A percentile compares a stretch with the other conserved stretches of the same genome.
Conservation (phyloP, 345 rosid genomes). For the Nephelium lappaceum region DNA sequence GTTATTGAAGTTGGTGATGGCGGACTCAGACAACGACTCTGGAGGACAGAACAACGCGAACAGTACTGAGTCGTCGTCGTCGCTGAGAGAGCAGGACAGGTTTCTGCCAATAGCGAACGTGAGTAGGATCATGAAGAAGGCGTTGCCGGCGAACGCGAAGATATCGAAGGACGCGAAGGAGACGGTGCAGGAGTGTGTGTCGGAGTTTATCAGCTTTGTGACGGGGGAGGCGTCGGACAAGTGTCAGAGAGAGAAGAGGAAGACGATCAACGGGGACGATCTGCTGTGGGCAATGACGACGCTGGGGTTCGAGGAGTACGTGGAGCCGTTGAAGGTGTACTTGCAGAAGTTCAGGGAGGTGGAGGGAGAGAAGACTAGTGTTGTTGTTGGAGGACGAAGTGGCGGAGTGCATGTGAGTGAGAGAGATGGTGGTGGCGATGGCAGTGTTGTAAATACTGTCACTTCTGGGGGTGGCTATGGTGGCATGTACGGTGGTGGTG, state of each 20-base stretch:
- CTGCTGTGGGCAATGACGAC: constrained; percentile 70
- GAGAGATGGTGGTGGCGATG: constrained; percentile 28
- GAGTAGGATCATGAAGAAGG: constrained; percentile 65
- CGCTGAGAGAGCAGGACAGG: constrained; percentile 51
- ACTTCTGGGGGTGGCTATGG: constrained; percentile 20
- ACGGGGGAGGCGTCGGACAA: constrained; percentile 68
- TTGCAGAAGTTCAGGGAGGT: constrained; percentile 56
- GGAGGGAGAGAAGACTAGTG: constrained; percentile 52
- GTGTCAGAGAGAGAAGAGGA: constrained; percentile 66
- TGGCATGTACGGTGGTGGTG: constrained; percentile 23
- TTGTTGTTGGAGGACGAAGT: not conserved
- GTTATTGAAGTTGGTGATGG: constrained; percentile 29
- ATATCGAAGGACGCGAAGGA: constrained; percentile 67
- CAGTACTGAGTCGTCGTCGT: constrained; percentile 26
- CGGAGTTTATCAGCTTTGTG: constrained; percentile 66
- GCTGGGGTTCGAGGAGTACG: constrained; percentile 61
- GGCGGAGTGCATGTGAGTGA: constrained; percentile 10
- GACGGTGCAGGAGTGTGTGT: constrained; percentile 68
- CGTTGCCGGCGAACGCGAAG: constrained; percentile 62
- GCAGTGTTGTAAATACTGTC: constrained; percentile 23
- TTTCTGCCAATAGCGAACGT: constrained; percentile 63
- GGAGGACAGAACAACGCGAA: constrained; percentile 37
- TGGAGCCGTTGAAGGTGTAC: constrained; percentile 56
- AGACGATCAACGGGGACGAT: constrained; percentile 74
- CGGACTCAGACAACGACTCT: constrained; percentile 61